These are phyloP conservation scores for Fraxinus albicans DNA, from an alignment of 305 asterid genomes.

Conservation along the genomic window DNA sequence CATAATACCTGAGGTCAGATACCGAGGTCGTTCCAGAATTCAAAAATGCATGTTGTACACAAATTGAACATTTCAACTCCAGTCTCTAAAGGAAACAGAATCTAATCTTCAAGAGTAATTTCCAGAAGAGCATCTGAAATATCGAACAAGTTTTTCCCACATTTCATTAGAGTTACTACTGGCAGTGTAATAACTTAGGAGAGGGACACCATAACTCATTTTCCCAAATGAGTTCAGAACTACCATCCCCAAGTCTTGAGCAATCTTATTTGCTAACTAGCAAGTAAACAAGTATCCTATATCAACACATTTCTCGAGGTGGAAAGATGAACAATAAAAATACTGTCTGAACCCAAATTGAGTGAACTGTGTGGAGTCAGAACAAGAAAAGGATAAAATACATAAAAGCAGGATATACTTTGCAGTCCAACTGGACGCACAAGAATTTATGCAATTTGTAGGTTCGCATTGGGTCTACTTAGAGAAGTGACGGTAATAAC, in stretches of 20 bases:
- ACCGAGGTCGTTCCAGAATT: conserved; percentile 2
- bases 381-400: conserved; percentile 3
- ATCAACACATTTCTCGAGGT: background rate
- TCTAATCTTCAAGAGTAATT: conserved; percentile 14
- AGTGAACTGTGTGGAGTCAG: background rate
- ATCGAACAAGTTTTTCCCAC: background rate
- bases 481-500: background rate
- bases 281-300: background rate
- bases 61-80: conserved; percentile 14
- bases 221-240: background rate
- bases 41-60: conserved; percentile 4
- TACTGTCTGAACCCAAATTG: background rate
- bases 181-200: background rate
- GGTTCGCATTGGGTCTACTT: background rate
- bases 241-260: background rate
- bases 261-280: background rate
- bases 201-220: background rate
- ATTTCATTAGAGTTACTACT: background rate
- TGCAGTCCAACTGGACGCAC: background rate
- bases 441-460: background rate
- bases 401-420: background rate
- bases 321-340: background rate
- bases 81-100: background rate
- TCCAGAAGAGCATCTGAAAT: conserved; percentile 13
- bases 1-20: conserved; percentile 75